phyloP scores from a whole-genome alignment of 2,329 filamentous ascomycete genomes.

The Boeremia lycopersici region DNA sequence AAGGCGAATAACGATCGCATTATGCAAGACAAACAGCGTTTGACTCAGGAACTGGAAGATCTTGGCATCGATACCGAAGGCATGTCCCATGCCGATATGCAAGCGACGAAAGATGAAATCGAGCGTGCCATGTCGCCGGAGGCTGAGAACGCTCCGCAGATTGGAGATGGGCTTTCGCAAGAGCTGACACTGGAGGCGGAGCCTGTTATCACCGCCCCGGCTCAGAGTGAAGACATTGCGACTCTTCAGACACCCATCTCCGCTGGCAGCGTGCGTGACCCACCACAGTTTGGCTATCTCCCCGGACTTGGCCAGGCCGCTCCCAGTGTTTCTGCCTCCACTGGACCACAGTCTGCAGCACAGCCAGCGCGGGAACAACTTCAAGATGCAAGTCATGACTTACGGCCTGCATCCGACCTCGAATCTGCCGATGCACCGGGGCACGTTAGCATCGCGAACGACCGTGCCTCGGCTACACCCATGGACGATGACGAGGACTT shows the following conservation, averaged over 20 bases:
- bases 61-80: conserved; percentile 57
- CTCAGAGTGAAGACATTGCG: neutral
- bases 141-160: neutral
- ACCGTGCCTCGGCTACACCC: conserved; percentile 25
- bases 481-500: conserved; percentile 44
- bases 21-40: conserved; percentile 49
- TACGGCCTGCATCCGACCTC: neutral
- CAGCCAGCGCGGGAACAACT: neutral
- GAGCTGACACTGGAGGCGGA: neutral
- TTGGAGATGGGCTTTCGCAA: neutral
- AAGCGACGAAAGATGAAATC: conserved; percentile 50
- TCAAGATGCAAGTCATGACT: neutral
- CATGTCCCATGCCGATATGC: conserved; percentile 52
- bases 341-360: neutral
- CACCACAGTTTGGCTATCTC: conserved; percentile 7
- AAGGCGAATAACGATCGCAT: conserved; percentile 47
- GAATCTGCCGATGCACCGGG: neutral
- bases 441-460: neutral
- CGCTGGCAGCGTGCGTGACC: neutral
- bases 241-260: neutral
- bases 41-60: conserved; percentile 56
- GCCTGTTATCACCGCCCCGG: neutral
- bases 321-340: neutral
- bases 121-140: conserved; percentile 32
- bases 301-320: conserved; percentile 23